Conservation (phyloP, 306 rosid species). For the Mucuna pruriens region DNA sequence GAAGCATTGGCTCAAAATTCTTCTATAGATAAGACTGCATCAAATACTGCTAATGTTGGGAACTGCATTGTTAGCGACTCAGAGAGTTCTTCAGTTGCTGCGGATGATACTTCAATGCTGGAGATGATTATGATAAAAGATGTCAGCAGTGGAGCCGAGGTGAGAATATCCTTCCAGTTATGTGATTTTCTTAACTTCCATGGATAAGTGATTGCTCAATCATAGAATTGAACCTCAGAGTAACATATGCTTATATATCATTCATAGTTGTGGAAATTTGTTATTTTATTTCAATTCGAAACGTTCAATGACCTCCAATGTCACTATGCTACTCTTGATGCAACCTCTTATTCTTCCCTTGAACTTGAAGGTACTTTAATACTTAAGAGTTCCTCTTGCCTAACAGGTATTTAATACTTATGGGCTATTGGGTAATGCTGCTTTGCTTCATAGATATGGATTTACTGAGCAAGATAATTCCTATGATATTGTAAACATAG, state of each 20-base stretch:
- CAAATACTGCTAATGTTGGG: conserved; percentile 22
- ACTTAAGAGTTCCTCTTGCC: not conserved
- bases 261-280: not conserved
- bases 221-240: not conserved
- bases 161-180: conserved; percentile 33
- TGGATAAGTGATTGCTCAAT: conserved; percentile 6
- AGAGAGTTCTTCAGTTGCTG: conserved; percentile 47
- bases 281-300: conserved; percentile 1
- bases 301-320: conserved; percentile 18
- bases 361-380: conserved; percentile 11
- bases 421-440: conserved; percentile 87
- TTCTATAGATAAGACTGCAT: conserved; percentile 35
- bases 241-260: not conserved
- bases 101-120: conserved; percentile 48
- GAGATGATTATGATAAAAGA: conserved; percentile 90
- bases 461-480: conserved; percentile 83
- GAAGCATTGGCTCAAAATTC: conserved; percentile 39
- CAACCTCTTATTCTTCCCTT: conserved; percentile 15
- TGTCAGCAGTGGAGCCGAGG: conserved; percentile 82
- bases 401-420: conserved; percentile 86
- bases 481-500: conserved; percentile 82
- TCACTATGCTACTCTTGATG: conserved; percentile 3
- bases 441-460: conserved; percentile 92
- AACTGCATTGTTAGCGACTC: conserved; percentile 27
- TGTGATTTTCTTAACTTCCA: not conserved